Base-by-base conservation (phyloP, 108 stramenopile genomes). In the Stephanodiscus minutulus region DNA sequence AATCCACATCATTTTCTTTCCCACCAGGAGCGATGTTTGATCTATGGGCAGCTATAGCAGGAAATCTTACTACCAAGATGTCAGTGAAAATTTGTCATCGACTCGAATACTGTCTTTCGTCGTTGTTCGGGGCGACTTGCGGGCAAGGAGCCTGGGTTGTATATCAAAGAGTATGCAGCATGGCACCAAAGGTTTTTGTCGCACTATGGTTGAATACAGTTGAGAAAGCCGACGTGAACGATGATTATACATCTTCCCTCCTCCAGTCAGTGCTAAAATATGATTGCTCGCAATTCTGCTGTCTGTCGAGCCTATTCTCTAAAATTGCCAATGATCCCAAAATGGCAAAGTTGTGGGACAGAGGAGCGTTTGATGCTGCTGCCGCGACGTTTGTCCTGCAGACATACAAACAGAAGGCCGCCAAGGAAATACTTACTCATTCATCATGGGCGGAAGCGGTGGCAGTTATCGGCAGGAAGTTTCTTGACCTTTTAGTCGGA, bases 191-290 rank as follows among this genome's bases (percentile, higher is more conserved):
- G 22, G 17, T 36, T 21, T 72, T 79, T 50, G 37, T 49, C 27
- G 18, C 63, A 2, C 44, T 24, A 13, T 79, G 78, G 28, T 48
- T 79, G 53, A 24, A 68, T 44, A 58, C 66, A 37, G 11, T 62
- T 33, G 33, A 63, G 60, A 61, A 59, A 21, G 52, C 22, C 21
- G 8, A 54, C 52, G 61, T 27, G 43, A 24, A 48, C 25, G 10
- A 31, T 46, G 25, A 62, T 20, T 12, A 18, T 37, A 28, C 39
- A 29, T 25, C 17, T 36, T 47, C 50, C 49, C 49, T 79, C 21
- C 71, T 79, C 37, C 46, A 61, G 25, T 66, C 61, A 47, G 61
- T 79, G 11, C 44, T 79, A n/a, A 46, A 31, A 29, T 79, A 79
- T 24, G 78, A 79, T 53, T 73, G 71, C 56, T 52, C 78, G 27